Base-by-base conservation (phyloP, 305 asterid species). In the Stenogyne calaminthoides region DNA sequence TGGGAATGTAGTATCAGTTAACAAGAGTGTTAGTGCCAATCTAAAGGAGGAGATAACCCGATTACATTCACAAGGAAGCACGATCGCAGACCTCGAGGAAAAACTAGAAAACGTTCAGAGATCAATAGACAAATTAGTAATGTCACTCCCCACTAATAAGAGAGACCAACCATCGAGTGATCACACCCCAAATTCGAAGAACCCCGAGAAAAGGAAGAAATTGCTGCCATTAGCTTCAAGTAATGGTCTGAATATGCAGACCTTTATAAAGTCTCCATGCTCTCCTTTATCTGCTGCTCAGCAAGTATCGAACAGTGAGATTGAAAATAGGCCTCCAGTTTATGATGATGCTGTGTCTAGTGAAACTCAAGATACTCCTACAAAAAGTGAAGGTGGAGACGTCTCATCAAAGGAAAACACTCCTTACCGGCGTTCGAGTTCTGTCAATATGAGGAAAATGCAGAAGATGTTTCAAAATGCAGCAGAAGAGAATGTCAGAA, bases 401-500 rank as follows among this genome's bases (percentile, higher is more conserved):
- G 82, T 75, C 25, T 89, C 96, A 6, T 93, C 97, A 4, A 93
- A 91, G 84, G 98, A 93, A 78, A 86, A 88, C 64, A 89, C 98
- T 74, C 98, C 97, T 1, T 88, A 89, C 65, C 81, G 96, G 55
- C 96, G 96, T 77, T 93, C 98, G 39, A 87, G 97, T 76, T 93
- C 98, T 66, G 98, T 91, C 61, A 94, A 94, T 78, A 91, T 94
- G 97, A 91, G 84, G 83, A 94, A 91, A 79, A 94, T 94, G 98
- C 96, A 94, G 81, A 90, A 87, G 78, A 94, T 94, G 98, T 94
- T 94, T 67, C 98, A 94, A 78, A 89, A 88, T 78, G 98, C 98
- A 69, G 98, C 97, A 64, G 98, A 94, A 85, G 98, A 94, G 86
- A 94, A 94, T 72, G 97, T 94, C 36, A 89, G 98, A 85, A 94